A percentile compares a stretch with the other conserved stretches of the same genome.
Conservation (phyloP, 345 rosid species). For the Sonneratia alba region DNA sequence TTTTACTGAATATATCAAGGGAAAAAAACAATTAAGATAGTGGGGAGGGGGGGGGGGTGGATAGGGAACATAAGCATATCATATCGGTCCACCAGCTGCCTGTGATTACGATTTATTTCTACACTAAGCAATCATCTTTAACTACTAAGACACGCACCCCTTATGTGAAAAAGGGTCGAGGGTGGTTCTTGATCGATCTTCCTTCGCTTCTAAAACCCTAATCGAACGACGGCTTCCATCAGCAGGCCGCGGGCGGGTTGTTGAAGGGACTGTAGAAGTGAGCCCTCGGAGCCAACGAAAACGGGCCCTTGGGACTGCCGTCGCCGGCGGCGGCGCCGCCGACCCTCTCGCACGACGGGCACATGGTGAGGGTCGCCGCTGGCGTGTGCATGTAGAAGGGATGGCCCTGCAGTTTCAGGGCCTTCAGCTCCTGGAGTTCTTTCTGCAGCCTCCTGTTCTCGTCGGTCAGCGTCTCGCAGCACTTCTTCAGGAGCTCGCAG, state of each 20-base stretch:
- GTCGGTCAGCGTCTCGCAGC: constrained; percentile 80
- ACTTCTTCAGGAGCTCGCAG: constrained; percentile 81
- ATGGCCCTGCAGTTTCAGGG: constrained; percentile 35
- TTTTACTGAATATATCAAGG: background rate
- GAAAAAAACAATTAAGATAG: background rate
- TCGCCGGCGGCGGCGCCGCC: constrained; percentile 20
- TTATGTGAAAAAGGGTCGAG: constrained; percentile 16
- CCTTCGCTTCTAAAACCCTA: constrained; percentile 4
- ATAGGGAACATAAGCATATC: background rate
- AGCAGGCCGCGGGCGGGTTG: constrained; percentile 86
- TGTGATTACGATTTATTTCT: constrained; percentile 25
- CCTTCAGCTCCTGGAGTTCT: constrained; percentile 73
- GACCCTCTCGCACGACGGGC: constrained; percentile 68
- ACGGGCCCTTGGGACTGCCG: constrained; percentile 29
- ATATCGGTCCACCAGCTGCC: constrained; percentile 6
- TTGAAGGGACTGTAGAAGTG: constrained; percentile 65
- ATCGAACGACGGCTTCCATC: constrained; percentile 11
- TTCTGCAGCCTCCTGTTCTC: constrained; percentile 88
- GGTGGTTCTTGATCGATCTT: constrained; percentile 3
- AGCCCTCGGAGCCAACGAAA: constrained; percentile 44
- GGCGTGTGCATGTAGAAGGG: constrained; percentile 73
- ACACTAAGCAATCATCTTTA: constrained; percentile 28
- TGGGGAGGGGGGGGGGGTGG: too few relatives aligned
- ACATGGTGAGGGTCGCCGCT: constrained; percentile 68
- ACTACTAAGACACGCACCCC: constrained; percentile 36